phyloP scores from a whole-genome alignment of 2,329 filamentous ascomycete species.

The Fusarium coicis region DNA sequence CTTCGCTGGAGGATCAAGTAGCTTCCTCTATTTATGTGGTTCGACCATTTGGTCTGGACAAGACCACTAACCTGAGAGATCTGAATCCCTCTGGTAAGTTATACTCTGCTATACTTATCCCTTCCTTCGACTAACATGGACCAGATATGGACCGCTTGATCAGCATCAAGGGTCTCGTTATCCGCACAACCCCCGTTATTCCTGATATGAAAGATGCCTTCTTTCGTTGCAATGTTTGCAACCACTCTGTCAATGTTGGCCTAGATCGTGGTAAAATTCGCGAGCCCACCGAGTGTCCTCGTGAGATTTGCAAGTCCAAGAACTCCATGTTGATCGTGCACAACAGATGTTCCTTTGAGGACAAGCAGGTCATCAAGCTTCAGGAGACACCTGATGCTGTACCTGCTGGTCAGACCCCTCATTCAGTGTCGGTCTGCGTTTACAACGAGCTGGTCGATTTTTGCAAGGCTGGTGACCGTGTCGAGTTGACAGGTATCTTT shows the following conservation, averaged over 20 bases:
- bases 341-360: slow-evolving; percentile 92
- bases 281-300: slow-evolving; percentile 90
- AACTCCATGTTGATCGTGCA: slow-evolving; percentile 99
- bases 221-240: slow-evolving; percentile 94
- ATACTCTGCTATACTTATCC: neutral
- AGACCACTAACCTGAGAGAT: slow-evolving; percentile 89
- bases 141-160: slow-evolving; percentile 95
- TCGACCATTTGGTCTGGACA: slow-evolving; percentile 87
- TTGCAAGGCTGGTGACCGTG: slow-evolving; percentile 96
- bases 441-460: slow-evolving; percentile 98
- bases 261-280: slow-evolving; percentile 96
- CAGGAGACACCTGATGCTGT: slow-evolving; percentile 97
- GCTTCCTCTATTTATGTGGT: slow-evolving; percentile 85
- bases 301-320: slow-evolving; percentile 80
- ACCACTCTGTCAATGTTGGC: slow-evolving; percentile 88
- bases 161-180: slow-evolving; percentile 94
- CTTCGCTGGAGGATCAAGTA: slow-evolving; percentile 82
- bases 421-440: slow-evolving; percentile 94
- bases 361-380: slow-evolving; percentile 98
- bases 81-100: slow-evolving; percentile 84
- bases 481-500: slow-evolving; percentile 97
- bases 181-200: slow-evolving; percentile 94
- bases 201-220: slow-evolving; percentile 99
- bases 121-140: slow-evolving; percentile 17
- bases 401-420: slow-evolving; percentile 94